phyloP scores from a whole-genome alignment of 768 basidiomycete genomes.

The Daedaleopsis nitida region DNA sequence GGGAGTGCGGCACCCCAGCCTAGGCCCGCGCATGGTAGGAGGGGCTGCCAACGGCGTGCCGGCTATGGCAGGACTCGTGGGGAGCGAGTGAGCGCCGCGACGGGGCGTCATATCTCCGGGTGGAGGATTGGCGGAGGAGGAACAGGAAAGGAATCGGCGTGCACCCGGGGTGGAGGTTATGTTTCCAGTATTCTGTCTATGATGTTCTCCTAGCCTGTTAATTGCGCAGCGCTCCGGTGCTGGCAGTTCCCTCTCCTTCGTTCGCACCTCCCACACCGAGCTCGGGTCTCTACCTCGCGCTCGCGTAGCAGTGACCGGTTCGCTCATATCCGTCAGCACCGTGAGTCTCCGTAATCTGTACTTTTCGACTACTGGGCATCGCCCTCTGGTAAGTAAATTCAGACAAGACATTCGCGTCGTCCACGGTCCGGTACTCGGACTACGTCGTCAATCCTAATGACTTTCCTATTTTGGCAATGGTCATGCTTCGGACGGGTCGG shows the following conservation, averaged over 20 bases:
- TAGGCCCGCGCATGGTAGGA: conserved; percentile 61
- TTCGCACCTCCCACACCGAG: too few species aligned
- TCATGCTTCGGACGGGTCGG: background rate
- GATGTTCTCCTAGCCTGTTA: conserved; percentile 22
- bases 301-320: conserved; percentile 2
- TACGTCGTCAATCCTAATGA: background rate
- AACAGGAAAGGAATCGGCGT: conserved; percentile 13
- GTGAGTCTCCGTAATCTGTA: conserved; percentile 1
- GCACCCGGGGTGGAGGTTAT: conserved; percentile 21
- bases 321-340: background rate
- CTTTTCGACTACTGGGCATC: background rate
- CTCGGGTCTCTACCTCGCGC: background rate
- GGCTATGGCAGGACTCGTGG: conserved; percentile 72
- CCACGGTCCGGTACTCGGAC: too few species aligned
- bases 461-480: background rate
- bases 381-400: background rate
- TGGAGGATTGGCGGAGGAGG: conserved; percentile 6
- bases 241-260: conserved; percentile 19
- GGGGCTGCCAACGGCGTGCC: conserved; percentile 56
- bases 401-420: background rate
- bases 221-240: conserved; percentile 23
- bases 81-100: conserved; percentile 58
- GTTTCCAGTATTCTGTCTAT: conserved; percentile 20
- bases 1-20: conserved; percentile 78
- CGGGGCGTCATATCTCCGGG: background rate